A percentile compares a stretch with the other conserved stretches of the same genome.
phyloP scores from a whole-genome alignment of 1,284 basidiomycete genomes.

The Chalciporus sp. region DNA sequence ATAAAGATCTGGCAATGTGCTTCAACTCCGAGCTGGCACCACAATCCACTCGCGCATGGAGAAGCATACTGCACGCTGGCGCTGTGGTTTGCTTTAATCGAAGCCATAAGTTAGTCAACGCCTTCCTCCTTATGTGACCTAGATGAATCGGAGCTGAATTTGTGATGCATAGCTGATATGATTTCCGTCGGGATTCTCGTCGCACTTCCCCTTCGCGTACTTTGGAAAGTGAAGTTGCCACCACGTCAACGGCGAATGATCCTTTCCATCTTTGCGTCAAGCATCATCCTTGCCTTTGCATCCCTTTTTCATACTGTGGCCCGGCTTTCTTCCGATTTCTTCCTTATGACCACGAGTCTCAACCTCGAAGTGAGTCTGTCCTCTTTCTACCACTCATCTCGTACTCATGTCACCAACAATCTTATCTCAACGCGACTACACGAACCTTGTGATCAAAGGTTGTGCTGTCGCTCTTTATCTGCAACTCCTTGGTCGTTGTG shows the following conservation, averaged over 20 bases:
- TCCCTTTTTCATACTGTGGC: slow-evolving; percentile 8
- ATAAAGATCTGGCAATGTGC: background rate
- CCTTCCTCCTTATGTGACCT: background rate
- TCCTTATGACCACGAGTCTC: background rate
- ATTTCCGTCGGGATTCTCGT: slow-evolving; percentile 8
- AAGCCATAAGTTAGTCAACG: background rate
- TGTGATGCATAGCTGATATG: background rate
- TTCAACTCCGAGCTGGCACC: background rate
- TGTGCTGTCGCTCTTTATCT: slow-evolving; percentile 9
- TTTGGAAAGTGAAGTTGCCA: slow-evolving; percentile 14
- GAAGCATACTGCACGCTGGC: background rate
- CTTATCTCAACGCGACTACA: background rate
- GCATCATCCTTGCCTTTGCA: slow-evolving; percentile 4
- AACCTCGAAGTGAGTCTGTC: background rate
- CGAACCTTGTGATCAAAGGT: background rate
- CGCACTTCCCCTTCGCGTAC: slow-evolving; percentile 8
- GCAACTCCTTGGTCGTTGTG: slow-evolving; percentile 17
- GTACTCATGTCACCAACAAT: background rate
- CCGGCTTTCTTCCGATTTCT: background rate
- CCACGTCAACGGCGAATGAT: slow-evolving; percentile 13
- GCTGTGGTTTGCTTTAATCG: slow-evolving; percentile 10
- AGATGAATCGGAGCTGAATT: background rate
- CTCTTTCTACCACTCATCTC: background rate
- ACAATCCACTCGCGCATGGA: background rate
- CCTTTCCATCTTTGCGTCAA: slow-evolving; percentile 11